These are phyloP conservation scores for Xylariaceae sp. DNA, from an alignment of 2,329 filamentous ascomycete genomes.

Conservation along the genomic window DNA sequence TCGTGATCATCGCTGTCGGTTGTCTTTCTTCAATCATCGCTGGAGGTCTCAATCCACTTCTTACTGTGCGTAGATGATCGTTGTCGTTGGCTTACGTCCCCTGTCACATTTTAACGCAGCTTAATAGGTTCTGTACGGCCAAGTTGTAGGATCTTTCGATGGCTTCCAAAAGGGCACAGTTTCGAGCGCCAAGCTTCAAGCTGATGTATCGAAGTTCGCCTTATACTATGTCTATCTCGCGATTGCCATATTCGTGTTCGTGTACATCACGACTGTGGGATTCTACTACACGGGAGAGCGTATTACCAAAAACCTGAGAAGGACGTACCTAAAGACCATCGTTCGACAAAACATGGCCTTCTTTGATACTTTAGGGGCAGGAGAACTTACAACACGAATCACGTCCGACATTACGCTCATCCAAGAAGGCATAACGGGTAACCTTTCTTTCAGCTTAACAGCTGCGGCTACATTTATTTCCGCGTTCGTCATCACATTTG, in stretches of 20 bases:
- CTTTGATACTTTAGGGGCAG: conserved; percentile 25
- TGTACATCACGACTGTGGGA: conserved; percentile 19
- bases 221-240: conserved; percentile 23
- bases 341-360: conserved; percentile 29
- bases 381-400: conserved; percentile 22
- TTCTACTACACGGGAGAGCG: conserved; percentile 25
- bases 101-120: background rate
- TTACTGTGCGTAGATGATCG: conserved; percentile 1
- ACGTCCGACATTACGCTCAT: conserved; percentile 52
- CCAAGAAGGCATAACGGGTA: conserved; percentile 61
- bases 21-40: conserved; percentile 6
- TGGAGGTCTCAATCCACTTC: conserved; percentile 5
- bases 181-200: background rate
- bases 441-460: conserved; percentile 55
- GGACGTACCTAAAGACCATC: conserved; percentile 20
- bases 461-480: conserved; percentile 48
- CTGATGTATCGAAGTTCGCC: background rate
- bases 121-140: conserved; percentile 3
- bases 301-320: conserved; percentile 15
- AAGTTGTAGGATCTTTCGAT: conserved; percentile 1
- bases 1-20: conserved; percentile 1
- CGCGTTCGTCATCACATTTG: conserved; percentile 52
- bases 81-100: background rate
- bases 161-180: background rate
- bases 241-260: conserved; percentile 15